Base-by-base conservation (phyloP, 2,329 filamentous ascomycete genomes). In the Penicillium brevicompactum region DNA sequence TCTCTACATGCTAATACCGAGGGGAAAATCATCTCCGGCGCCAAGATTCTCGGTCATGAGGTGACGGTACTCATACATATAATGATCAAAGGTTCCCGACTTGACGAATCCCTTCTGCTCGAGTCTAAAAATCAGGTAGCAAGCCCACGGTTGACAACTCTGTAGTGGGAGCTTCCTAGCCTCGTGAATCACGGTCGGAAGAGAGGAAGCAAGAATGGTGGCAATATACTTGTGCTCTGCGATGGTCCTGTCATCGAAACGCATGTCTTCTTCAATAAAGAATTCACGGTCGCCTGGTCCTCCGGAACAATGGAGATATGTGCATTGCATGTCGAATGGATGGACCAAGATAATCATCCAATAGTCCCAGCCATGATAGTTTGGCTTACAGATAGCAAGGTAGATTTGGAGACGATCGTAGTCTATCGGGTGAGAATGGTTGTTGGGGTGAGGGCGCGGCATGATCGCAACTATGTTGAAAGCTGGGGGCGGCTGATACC, bases 311-410 rank as follows among this genome's bases (percentile, higher is more conserved):
- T 55, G 53, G 22, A 47, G 14, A 21, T 38, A 51, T 2, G 38
- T 51, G 22, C 53, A 48, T 22, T 14, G 32, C 1, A 9, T 27
- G 3, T 18, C 37, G 6, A 44, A 44, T 22, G 53, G 53, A 31
- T 51, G 38, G 3, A 9, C n/a, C 37, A 55, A 9, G 9, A 55
- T 30, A 5, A 55, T n/a, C 16, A 51, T 51, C 53, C 53, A 55
- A 31, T 55, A 48, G 14, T 24, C 14, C 14, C 48, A 48, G 3
- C 13, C 24, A 4, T n/a, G 6, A 1, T 24, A 4, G 5, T 21
- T 16, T n/a, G 22, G 43, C 43, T 45, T 31, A 31, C 43, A 31
- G 7, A 45, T 45, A 5, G 43, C 11, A 30, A 30, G 6, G 43
- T 10, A 45, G 43, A 45, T 30, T 4, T 45, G 24, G 13, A 45